These are phyloP conservation scores for Penicillium sp. DNA, from an alignment of 2,329 filamentous ascomycete species.

Conservation along the genomic window DNA sequence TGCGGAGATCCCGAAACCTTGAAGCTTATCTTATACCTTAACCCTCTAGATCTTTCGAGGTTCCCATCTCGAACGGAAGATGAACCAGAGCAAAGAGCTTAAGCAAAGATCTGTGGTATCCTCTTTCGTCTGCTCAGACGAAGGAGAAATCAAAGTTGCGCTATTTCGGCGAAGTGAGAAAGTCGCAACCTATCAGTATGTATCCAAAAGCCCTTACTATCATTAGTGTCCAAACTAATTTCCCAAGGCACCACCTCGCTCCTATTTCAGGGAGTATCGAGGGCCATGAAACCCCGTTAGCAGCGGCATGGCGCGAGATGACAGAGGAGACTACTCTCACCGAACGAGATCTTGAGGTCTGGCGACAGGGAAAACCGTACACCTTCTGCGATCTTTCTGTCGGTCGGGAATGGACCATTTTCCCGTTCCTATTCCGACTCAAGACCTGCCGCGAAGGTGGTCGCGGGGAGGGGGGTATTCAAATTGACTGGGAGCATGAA, in stretches of 20 bases:
- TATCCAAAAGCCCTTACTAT: not conserved
- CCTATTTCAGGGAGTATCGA: conserved; percentile 64
- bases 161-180: conserved; percentile 61
- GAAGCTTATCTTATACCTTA: not conserved
- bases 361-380: conserved; percentile 59
- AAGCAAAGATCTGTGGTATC: conserved; percentile 43
- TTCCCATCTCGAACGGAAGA: not conserved
- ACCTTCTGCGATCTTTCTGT: conserved; percentile 54
- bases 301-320: conserved; percentile 62
- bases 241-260: conserved; percentile 53
- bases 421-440: conserved; percentile 59
- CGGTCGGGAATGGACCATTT: conserved; percentile 59
- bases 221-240: not conserved
- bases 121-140: conserved; percentile 42
- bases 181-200: conserved; percentile 59
- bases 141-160: conserved; percentile 50
- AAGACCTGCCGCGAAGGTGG: conserved; percentile 34
- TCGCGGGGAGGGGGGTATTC: conserved; percentile 48
- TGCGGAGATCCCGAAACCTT: not conserved
- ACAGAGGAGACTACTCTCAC: conserved; percentile 61
- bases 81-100: conserved; percentile 5
- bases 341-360: conserved; percentile 47
- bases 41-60: too few relatives aligned
- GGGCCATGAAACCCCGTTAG: conserved; percentile 52
- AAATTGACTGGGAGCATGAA: conserved; percentile 63